A percentile compares a stretch with the other conserved stretches of the same genome.
These are phyloP conservation scores for Mycosphaerella arachidis DNA, from an alignment of 2,329 filamentous ascomycete species.

Conservation along the genomic window DNA sequence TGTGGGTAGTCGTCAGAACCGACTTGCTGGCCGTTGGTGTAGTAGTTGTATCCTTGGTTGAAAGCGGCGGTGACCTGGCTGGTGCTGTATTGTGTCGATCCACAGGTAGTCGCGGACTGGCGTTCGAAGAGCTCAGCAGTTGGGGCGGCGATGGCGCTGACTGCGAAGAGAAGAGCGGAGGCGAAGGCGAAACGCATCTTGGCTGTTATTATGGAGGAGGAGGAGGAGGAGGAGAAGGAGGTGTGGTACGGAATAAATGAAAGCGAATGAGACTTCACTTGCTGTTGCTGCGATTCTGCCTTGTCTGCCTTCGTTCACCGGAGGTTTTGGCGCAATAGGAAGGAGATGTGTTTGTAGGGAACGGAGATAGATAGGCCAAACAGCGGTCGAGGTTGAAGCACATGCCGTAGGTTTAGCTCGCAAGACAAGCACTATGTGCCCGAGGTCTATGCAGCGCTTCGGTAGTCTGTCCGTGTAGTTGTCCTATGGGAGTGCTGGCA, in stretches of 20 bases:
- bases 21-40: constrained; percentile 35
- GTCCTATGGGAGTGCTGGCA: constrained; percentile 1
- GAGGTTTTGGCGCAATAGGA: constrained; percentile 9
- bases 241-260: constrained; percentile 3
- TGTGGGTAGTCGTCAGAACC: constrained; percentile 34
- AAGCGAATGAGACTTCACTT: neutral
- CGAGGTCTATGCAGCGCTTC: constrained; percentile 1
- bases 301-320: neutral
- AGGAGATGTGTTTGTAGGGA: constrained; percentile 6
- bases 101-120: constrained; percentile 51
- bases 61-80: constrained; percentile 48
- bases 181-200: constrained; percentile 30
- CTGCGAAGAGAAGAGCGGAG: constrained; percentile 28
- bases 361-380: constrained; percentile 6
- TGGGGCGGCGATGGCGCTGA: constrained; percentile 24
- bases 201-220: constrained; percentile 3
- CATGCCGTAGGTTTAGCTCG: constrained; percentile 10
- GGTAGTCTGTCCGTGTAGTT: constrained; percentile 2
- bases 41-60: constrained; percentile 50
- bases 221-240: neutral
- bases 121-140: constrained; percentile 32
- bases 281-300: neutral
- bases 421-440: neutral
- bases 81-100: constrained; percentile 49
- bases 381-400: constrained; percentile 14